Percentiles rank a stretch among this genome's conserved stretches.
Conservation (phyloP, 768 basidiomycete genomes). For the Mycena kentingensis region DNA sequence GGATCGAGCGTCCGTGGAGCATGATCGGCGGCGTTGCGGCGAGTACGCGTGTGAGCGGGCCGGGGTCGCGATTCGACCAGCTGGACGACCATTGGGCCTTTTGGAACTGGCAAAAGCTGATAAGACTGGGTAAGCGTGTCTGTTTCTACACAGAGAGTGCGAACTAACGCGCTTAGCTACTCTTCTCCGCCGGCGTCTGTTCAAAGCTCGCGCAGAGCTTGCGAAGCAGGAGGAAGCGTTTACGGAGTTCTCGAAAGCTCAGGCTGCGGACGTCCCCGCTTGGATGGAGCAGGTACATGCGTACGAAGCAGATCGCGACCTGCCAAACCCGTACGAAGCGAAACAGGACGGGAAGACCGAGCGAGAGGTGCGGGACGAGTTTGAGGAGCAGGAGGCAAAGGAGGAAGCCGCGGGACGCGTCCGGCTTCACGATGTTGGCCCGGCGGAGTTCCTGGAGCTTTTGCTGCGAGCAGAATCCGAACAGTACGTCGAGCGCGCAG, state of each 20-base stretch:
- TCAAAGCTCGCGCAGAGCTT: no score
- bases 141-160: not conserved
- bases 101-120: slow-evolving; percentile 38
- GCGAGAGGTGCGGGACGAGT: no score
- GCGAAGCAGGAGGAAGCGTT: no score
- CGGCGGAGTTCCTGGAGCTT: not conserved
- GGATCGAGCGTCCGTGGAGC: slow-evolving; percentile 36
- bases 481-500: not conserved
- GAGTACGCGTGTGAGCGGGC: slow-evolving; percentile 35
- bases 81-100: slow-evolving; percentile 41
- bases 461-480: not conserved
- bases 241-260: no score
- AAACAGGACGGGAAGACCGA: no score
- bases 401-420: no score
- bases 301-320: no score
- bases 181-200: no score
- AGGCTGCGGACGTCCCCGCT: no score
- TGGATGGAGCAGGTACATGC: slow-evolving; percentile 7
- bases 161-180: no score
- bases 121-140: slow-evolving; percentile 24
- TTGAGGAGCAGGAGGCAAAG: no score
- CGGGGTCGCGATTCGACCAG: slow-evolving; percentile 29
- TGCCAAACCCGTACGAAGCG: not conserved
- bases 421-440: no score
- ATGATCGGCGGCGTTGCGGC: slow-evolving; percentile 26